Conservation (phyloP, 345 rosid genomes). For the Mangifera indica region DNA sequence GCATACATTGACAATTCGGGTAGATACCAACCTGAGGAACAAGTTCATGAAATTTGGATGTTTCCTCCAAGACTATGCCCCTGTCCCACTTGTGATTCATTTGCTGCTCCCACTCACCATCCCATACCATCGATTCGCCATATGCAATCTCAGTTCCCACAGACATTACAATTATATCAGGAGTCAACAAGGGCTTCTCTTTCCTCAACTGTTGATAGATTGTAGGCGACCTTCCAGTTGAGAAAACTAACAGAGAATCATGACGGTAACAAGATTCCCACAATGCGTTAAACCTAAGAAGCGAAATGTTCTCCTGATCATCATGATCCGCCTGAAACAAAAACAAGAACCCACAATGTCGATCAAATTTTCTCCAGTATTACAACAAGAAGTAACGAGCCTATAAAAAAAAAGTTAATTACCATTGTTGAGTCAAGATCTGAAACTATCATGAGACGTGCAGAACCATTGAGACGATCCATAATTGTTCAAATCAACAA, state of each 20-base stretch:
- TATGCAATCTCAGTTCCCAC: conserved; percentile 91
- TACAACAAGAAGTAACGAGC: not conserved
- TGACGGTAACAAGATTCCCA: conserved; percentile 83
- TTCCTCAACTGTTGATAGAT: conserved; percentile 54
- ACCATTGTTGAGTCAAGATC: conserved; percentile 92
- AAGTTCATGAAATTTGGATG: conserved; percentile 68
- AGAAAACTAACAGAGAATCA: conserved; percentile 73
- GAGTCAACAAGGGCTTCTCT: conserved; percentile 72
- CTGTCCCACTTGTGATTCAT: conserved; percentile 73
- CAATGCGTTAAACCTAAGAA: conserved; percentile 74
- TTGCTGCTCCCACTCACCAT: conserved; percentile 62
- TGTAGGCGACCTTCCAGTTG: conserved; percentile 73
- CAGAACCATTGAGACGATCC: conserved; percentile 62
- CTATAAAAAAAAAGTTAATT: not conserved
- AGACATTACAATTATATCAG: conserved; percentile 76
- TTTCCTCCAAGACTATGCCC: conserved; percentile 61
- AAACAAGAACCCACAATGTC: not conserved
- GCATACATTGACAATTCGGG: not conserved
- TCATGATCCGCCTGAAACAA: conserved; percentile 74
- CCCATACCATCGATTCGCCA: conserved; percentile 57
- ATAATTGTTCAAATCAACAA: conserved; percentile 20
- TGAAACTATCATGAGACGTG: conserved; percentile 73
- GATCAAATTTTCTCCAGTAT: not conserved
- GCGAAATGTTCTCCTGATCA: conserved; percentile 59
- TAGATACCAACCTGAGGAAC: conserved; percentile 49